Base-by-base conservation (phyloP, 2,329 filamentous ascomycete genomes). In the Elsinoe australis region DNA sequence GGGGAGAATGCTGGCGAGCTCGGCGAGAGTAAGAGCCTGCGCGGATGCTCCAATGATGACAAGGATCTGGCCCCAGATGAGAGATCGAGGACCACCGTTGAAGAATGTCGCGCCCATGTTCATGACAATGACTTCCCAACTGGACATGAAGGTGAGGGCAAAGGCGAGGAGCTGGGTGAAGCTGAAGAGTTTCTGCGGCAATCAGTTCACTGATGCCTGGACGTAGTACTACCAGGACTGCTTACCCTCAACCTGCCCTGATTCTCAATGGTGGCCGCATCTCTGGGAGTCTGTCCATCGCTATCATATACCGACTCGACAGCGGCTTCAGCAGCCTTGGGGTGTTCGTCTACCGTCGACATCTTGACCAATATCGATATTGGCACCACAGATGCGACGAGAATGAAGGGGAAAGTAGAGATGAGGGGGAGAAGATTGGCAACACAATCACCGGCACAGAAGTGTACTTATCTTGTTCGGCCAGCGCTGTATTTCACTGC, bases 1-100 rank as follows among this genome's bases (percentile, higher is more conserved):
- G n/a, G 56, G 57, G 18, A 57, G 57, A 8, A 53, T 47, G 10
- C 54, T 53, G 3, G 57, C 54, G 50, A 59, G 55, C 35, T 59
- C 57, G 2, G 57, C 53, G 8, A 59, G 44, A 1, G 54, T 55
- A 12, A 56, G 56, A 34, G 53, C 50, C 44, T 59, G 57, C 8
- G 50, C 39, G 24, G 58, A 41, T 3, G 53, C 56, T 9, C 56
- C 56, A n/a, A 49, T 24, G 34, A 55, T 53, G 18, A 58, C 55
- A 14, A 59, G 45, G 10, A 59, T 24, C 31, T 56, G 54, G 15
- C 55, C 57, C 53, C 56, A 59, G 29, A 55, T 54, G 2, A 58
- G 44, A 24, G 57, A 53, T 18, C 53, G 51, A 8, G 56, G 56
- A 3, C 56, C 56, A 32, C 57, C 56, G 24, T 58, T 58, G 49